Percentiles rank a stretch among this genome's conserved stretches.
phyloP scores from a whole-genome alignment of 208 protist genomes.

The Trypanosomatidae sp. region DNA sequence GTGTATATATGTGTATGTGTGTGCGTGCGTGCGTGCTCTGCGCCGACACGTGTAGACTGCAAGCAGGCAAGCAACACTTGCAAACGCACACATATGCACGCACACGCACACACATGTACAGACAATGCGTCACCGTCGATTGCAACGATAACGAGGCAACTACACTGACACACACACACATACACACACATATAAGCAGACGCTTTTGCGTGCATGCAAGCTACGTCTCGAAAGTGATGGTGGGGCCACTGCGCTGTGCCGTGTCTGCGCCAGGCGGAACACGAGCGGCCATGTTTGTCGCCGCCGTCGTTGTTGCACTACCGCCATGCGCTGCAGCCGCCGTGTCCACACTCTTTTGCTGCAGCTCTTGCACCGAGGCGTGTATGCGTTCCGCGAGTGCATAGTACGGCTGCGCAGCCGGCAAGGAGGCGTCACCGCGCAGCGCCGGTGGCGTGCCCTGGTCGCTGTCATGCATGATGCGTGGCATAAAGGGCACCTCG shows the following conservation, averaged over 20 bases:
- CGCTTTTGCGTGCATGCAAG: background rate
- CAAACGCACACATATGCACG: too few species aligned
- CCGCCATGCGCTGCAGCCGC: background rate
- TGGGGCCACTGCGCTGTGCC: background rate
- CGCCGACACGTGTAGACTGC: too few species aligned
- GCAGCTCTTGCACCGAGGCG: slow-evolving; percentile 6
- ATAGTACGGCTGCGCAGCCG: slow-evolving; percentile 75
- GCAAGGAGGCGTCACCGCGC: slow-evolving; percentile 46
- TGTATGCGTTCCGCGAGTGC: slow-evolving; percentile 45
- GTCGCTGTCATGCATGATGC: slow-evolving; percentile 88
- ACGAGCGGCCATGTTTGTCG: background rate
- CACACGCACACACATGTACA: too few species aligned
- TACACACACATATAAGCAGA: too few species aligned
- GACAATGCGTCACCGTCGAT: too few species aligned
- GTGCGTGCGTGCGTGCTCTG: too few species aligned
- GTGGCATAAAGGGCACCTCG: slow-evolving; percentile 85
- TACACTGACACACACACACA: too few species aligned
- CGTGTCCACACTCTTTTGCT: slow-evolving; percentile 1
- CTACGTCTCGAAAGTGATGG: background rate
- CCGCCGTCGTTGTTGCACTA: background rate
- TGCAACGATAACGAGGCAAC: too few species aligned
- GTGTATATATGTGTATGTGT: too few species aligned
- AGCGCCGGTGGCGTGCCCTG: slow-evolving; percentile 83
- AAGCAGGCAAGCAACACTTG: too few species aligned
- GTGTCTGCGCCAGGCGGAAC: background rate